Evolutionary conservation across 2,329 filamentous ascomycete genomes (phyloP).

Genomic region (Ophidiomyces ophidiicola): DNA sequence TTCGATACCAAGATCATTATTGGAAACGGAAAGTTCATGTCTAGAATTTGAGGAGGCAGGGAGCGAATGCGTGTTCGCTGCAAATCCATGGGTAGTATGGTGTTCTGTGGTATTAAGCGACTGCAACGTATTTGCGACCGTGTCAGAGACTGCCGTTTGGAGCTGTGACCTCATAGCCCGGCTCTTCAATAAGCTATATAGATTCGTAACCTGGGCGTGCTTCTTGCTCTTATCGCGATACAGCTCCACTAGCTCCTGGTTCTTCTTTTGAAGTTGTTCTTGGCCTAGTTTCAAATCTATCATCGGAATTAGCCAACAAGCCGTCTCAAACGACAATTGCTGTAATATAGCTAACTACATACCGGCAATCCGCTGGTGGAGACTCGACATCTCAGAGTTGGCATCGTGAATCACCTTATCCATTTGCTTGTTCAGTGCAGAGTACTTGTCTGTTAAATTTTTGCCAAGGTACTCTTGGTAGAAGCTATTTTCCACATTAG

Average conservation of each 20-base stretch:
- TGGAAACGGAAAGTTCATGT: conserved; percentile 13
- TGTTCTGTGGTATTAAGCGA: conserved; percentile 21
- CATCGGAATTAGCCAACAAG: conserved; percentile 1
- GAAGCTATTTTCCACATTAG: conserved; percentile 36
- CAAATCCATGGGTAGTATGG: conserved; percentile 12
- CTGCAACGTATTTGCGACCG: conserved; percentile 38
- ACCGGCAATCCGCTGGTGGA: conserved; percentile 56
- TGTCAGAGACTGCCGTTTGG: conserved; percentile 43
- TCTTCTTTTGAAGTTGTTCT: conserved; percentile 53
- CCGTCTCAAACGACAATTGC: neutral
- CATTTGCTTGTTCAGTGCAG: conserved; percentile 50
- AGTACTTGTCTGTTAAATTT: conserved; percentile 60
- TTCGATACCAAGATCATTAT: neutral
- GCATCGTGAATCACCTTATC: conserved; percentile 65
- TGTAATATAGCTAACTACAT: neutral
- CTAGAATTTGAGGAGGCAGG: conserved; percentile 19
- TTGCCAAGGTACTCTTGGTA: conserved; percentile 68
- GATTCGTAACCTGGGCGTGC: conserved; percentile 53
- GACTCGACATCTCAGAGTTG: conserved; percentile 55
- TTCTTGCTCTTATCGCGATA: conserved; percentile 60
- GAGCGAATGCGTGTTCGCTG: conserved; percentile 14
- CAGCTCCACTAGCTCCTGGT: conserved; percentile 55
- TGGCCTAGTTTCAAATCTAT: conserved; percentile 50
- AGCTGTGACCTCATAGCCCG: conserved; percentile 44
- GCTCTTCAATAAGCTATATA: conserved; percentile 46